Conservation (phyloP, 805 yeast species). For the Tetrapisispora iriomotensis region DNA sequence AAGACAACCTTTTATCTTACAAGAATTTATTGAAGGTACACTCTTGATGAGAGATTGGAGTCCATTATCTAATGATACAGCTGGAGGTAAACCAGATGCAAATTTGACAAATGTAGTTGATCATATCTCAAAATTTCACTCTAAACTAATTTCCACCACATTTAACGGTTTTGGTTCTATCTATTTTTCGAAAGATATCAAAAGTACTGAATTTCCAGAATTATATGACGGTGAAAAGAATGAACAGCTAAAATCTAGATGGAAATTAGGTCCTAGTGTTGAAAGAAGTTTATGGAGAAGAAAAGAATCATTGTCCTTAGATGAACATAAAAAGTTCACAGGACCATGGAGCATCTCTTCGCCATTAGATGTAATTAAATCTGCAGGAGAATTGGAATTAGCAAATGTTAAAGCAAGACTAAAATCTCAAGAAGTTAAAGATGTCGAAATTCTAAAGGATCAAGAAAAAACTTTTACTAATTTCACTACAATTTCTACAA, state of each 20-base stretch:
- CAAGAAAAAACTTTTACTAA: slow-evolving; percentile 56
- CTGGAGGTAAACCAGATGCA: slow-evolving; percentile 38
- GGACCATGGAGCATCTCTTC: slow-evolving; percentile 68
- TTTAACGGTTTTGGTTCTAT: slow-evolving; percentile 75
- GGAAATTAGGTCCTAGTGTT: slow-evolving; percentile 85
- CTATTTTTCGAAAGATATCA: slow-evolving; percentile 39
- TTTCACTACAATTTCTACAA: slow-evolving; percentile 45
- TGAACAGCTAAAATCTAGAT: slow-evolving; percentile 46
- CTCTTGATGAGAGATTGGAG: slow-evolving; percentile 85
- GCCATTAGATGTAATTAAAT: slow-evolving; percentile 54
- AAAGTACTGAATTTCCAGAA: neutral
- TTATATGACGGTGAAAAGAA: slow-evolving; percentile 54
- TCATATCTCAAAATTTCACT: slow-evolving; percentile 63
- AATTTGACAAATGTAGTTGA: slow-evolving; percentile 52
- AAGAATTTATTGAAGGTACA: slow-evolving; percentile 74
- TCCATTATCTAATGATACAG: slow-evolving; percentile 57
- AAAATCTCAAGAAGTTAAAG: slow-evolving; percentile 15
- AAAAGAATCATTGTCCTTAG: slow-evolving; percentile 43
- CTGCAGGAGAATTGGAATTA: slow-evolving; percentile 57
- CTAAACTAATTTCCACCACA: slow-evolving; percentile 41
- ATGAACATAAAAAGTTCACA: slow-evolving; percentile 36
- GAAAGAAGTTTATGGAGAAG: slow-evolving; percentile 73
- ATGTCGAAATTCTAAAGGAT: slow-evolving; percentile 37
- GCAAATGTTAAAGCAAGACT: slow-evolving; percentile 49
- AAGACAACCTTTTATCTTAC: slow-evolving; percentile 64